Evolutionary conservation across 371 early-diverging fungal species (phyloP).

Genomic region (Syncephalastrum sp.): DNA sequence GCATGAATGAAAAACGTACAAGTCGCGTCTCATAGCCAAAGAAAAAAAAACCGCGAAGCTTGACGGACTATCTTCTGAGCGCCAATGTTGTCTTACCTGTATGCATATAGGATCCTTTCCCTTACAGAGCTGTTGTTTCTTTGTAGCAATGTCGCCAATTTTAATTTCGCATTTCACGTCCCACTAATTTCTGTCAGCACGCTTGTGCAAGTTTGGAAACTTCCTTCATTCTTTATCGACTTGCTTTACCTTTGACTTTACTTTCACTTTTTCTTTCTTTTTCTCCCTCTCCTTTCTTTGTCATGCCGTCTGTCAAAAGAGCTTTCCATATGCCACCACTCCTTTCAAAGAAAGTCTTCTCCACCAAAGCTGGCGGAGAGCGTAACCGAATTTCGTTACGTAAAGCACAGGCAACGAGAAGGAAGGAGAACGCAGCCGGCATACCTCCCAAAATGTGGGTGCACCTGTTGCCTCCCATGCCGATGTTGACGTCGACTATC

Average conservation of each 20-base stretch:
- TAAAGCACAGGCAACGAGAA: slow-evolving; percentile 7
- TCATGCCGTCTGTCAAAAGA: slow-evolving; percentile 1
- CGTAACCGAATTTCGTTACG: slow-evolving; percentile 9
- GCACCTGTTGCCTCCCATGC: slow-evolving; percentile 17
- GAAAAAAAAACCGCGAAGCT: too few relatives aligned
- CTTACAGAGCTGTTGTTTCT: not conserved
- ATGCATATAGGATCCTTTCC: too few relatives aligned
- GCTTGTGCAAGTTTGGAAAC: too few relatives aligned
- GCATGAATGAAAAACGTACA: too few relatives aligned
- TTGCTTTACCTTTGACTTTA: slow-evolving; percentile 1
- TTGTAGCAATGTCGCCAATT: slow-evolving; percentile 2
- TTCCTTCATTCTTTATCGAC: not conserved
- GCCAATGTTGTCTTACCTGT: too few relatives aligned
- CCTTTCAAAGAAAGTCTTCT: not conserved
- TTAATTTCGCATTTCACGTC: too few relatives aligned
- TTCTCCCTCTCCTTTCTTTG: slow-evolving; percentile 3
- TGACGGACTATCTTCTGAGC: too few relatives aligned
- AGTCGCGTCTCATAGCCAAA: too few relatives aligned
- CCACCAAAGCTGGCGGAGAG: slow-evolving; percentile 1
- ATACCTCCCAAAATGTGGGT: slow-evolving; percentile 13
- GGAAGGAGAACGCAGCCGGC: slow-evolving; percentile 9
- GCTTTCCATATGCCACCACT: not conserved
- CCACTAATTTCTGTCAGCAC: too few relatives aligned
- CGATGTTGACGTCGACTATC: slow-evolving; percentile 16
- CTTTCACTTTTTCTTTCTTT: not conserved